Evolutionary conservation across 768 basidiomycete genomes (phyloP), one percentile per base, ranked within the genome.

Genomic region (Rhizopogon rudus): DNA sequence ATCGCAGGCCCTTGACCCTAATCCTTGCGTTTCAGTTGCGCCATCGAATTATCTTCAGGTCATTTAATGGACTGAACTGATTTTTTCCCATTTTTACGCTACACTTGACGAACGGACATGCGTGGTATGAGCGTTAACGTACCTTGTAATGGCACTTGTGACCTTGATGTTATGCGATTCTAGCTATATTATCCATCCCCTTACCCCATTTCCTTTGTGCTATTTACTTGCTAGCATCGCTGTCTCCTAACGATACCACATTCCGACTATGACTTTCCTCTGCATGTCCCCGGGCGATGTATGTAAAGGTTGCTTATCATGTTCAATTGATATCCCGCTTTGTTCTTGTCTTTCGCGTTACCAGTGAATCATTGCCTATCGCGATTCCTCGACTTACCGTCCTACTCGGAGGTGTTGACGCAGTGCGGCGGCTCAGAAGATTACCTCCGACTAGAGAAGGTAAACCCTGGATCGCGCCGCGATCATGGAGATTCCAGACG

Each of bases 31-130:
- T 13, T 6, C 67, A 91, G 88, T 91, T 67, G 88, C 88, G 53
- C 89, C 89, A 55, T 91, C 90, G 60, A 91, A 91, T 72, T 92
- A 91, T 71, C 80, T 92, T 44, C 88, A 89, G 71, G 79, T 90
- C 65, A 83, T 90, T 64, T 87, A 77, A 79, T 66, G 67, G 50
- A 53, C 57, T 63, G 57, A 63, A 51, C 22, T 53, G 42, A n/a
- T 41, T 52, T 51, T 54, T 46, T 49, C 44, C 40, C 35, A 37
- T 37, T 52, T 35, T 51, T 53, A 42, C 60, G 46, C 40, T 59
- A 52, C 51, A 37, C 29, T 46, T 62, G 51, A 68, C 52, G 67
- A 71, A 67, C 43, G 58, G 53, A 57, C 44, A 65, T 57, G 62
- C 61, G 60, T 46, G 45, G 59, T 61, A 70, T 60, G 70, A 70